Evolutionary conservation across 1,284 basidiomycete genomes (phyloP).

Genomic region (Papiliotrema fonsecae): DNA sequence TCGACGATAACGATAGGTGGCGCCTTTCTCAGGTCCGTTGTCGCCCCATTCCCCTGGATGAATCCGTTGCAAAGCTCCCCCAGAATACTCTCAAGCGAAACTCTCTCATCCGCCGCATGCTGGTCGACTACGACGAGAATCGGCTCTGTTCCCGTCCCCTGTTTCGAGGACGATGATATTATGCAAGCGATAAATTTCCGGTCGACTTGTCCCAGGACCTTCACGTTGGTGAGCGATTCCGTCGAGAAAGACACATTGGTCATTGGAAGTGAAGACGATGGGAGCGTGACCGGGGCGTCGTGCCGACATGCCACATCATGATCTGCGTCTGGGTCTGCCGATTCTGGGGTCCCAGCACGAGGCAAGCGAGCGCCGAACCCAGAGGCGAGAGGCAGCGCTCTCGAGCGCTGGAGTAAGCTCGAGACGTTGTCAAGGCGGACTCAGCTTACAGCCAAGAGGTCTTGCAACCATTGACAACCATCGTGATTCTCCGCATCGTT

Average conservation of each 20-base stretch:
- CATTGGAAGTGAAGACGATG: slow-evolving; percentile 1
- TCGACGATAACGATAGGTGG: slow-evolving; percentile 61
- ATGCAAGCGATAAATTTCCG: slow-evolving; percentile 79
- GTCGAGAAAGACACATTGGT: slow-evolving; percentile 28
- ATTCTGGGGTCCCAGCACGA: not conserved
- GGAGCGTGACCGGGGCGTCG: not conserved
- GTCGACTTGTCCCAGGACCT: slow-evolving; percentile 76
- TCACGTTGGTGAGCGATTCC: slow-evolving; percentile 55
- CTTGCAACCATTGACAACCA: slow-evolving; percentile 21
- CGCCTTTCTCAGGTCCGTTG: slow-evolving; percentile 26
- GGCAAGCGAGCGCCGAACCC: not conserved
- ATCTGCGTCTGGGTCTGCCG: not conserved
- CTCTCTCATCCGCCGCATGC: slow-evolving; percentile 89
- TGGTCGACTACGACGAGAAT: slow-evolving; percentile 78
- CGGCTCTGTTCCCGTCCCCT: not conserved
- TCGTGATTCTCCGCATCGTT: not conserved
- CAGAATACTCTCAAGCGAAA: slow-evolving; percentile 79
- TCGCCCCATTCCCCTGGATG: slow-evolving; percentile 48
- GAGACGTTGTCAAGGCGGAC: not conserved
- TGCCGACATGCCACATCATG: not conserved
- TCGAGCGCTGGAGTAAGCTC: no score
- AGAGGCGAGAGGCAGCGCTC: not conserved
- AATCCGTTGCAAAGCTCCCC: slow-evolving; percentile 63
- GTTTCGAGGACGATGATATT: slow-evolving; percentile 26
- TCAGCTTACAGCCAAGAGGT: slow-evolving; percentile 10